phyloP scores from a whole-genome alignment of 257 asterid species.

The Solanum microdontum region DNA sequence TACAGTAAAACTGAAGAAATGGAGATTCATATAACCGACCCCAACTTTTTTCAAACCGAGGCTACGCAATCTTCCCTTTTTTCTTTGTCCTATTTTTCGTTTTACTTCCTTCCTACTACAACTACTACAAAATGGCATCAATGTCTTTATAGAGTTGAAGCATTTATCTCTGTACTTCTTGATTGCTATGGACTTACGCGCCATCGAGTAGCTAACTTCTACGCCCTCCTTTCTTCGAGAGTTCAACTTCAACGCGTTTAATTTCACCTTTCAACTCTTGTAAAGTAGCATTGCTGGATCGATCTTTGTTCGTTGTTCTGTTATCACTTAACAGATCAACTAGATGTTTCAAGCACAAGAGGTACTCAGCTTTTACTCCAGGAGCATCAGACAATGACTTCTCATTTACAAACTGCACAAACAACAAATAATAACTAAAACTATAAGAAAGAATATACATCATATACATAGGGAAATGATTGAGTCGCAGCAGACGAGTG shows the following conservation, averaged over 20 bases:
- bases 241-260: conserved; percentile 32
- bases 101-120: background rate
- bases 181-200: background rate
- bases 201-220: background rate
- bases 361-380: conserved; percentile 56
- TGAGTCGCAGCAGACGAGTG: background rate
- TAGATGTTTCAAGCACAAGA: conserved; percentile 47
- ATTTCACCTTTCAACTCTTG: conserved; percentile 45
- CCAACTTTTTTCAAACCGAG: background rate
- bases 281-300: background rate
- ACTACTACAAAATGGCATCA: background rate
- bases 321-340: conserved; percentile 15
- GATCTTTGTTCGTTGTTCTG: conserved; percentile 2
- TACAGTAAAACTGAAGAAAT: background rate
- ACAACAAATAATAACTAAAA: background rate
- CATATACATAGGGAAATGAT: background rate
- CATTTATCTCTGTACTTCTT: background rate
- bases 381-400: conserved; percentile 20
- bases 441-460: background rate
- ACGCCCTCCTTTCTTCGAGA: conserved; percentile 8
- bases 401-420: conserved; percentile 48
- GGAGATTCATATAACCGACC: background rate
- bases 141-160: background rate
- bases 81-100: background rate
- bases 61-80: background rate